These are phyloP conservation scores for Lipomyces spencermartinsiae DNA, from an alignment of 805 yeast genomes.

Conservation along the genomic window DNA sequence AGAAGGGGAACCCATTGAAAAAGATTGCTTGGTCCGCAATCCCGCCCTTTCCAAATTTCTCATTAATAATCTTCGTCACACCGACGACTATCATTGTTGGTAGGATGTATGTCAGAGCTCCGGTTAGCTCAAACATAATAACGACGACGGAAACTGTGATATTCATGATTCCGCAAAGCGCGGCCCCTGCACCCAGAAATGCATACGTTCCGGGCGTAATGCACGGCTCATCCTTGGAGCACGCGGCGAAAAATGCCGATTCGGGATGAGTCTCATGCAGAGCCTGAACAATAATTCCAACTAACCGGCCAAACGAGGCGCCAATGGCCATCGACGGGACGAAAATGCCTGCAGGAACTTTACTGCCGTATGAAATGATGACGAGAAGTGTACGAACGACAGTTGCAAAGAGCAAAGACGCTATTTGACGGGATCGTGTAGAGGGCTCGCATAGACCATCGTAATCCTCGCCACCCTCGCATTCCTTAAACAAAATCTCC, in stretches of 20 bases:
- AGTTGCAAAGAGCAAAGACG: constrained; percentile 73
- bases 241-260: constrained; percentile 48
- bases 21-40: constrained; percentile 95
- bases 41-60: constrained; percentile 79
- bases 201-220: constrained; percentile 96
- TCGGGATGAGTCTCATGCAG: constrained; percentile 52
- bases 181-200: constrained; percentile 94
- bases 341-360: constrained; percentile 94
- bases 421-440: constrained; percentile 47
- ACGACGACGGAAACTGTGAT: constrained; percentile 91
- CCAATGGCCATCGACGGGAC: constrained; percentile 98
- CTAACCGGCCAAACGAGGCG: constrained; percentile 87
- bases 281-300: constrained; percentile 74
- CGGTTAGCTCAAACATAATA: constrained; percentile 95
- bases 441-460: constrained; percentile 38
- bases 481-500: constrained; percentile 87
- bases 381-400: constrained; percentile 72
- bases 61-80: constrained; percentile 79
- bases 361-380: constrained; percentile 86
- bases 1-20: constrained; percentile 84
- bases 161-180: constrained; percentile 92
- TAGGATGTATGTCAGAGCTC: constrained; percentile 86
- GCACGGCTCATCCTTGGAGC: constrained; percentile 57
- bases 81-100: constrained; percentile 98
- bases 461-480: constrained; percentile 58